A percentile compares a stretch with the other conserved stretches of the same genome.
phyloP scores from a whole-genome alignment of 345 rosid species.

The Barbarea vulgaris region DNA sequence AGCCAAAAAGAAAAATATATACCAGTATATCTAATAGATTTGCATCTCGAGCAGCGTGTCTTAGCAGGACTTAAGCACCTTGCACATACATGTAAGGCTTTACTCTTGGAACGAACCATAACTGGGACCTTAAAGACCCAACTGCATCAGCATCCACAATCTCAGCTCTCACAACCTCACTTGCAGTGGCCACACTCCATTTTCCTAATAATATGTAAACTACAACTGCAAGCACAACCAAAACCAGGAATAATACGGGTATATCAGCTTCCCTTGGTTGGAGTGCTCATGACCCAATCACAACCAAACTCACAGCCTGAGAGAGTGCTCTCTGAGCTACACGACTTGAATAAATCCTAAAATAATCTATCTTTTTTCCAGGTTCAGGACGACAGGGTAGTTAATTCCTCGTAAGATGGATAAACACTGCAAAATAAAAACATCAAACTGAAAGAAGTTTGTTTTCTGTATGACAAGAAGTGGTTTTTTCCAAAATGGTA shows the following conservation, averaged over 20 bases:
- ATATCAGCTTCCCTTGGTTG: constrained; percentile 87
- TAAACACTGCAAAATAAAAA: constrained; percentile 17
- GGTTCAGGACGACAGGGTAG: neutral
- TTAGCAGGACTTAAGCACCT: too few species aligned
- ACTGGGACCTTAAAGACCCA: neutral
- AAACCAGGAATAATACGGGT: constrained; percentile 67
- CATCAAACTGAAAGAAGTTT: neutral
- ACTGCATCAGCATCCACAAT: neutral
- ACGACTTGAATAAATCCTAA: constrained; percentile 23
- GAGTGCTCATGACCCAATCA: constrained; percentile 30
- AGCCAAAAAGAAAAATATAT: too few species aligned
- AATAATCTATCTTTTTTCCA: constrained; percentile 12
- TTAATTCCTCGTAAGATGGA: constrained; percentile 12
- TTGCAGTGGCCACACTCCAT: neutral
- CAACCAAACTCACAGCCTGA: too few species aligned
- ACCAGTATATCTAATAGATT: too few species aligned
- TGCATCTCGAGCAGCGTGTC: too few species aligned
- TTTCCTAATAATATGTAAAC: neutral
- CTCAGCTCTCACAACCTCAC: neutral
- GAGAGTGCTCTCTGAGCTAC: constrained; percentile 37
- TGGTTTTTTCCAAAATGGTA: too few species aligned
- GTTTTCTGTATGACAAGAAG: neutral
- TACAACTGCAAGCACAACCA: constrained; percentile 16
- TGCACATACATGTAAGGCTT: too few species aligned
- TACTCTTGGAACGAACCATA: too few species aligned